Evolutionary conservation across 352 stramenopile species (phyloP).

Genomic region (Phytophthora cryptogea): DNA sequence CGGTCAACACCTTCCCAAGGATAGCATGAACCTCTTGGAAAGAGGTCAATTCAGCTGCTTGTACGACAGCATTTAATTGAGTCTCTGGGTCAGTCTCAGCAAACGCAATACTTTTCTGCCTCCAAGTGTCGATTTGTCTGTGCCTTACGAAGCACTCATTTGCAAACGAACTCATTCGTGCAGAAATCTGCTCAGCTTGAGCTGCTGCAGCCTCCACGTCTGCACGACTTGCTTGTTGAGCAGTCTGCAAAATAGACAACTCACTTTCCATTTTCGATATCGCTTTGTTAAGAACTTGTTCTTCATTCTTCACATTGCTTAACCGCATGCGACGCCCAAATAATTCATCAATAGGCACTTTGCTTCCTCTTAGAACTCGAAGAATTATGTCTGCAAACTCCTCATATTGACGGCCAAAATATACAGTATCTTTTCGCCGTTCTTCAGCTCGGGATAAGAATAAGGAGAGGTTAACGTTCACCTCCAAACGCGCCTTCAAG

Average conservation of each 20-base stretch:
- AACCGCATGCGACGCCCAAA: constrained; percentile 26
- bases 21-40: constrained; percentile 29
- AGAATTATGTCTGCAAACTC: constrained; percentile 26
- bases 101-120: constrained; percentile 32
- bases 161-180: constrained; percentile 41
- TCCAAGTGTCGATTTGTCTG: constrained; percentile 52
- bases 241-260: constrained; percentile 9
- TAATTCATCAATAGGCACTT: constrained; percentile 26
- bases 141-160: constrained; percentile 56
- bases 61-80: constrained; percentile 16
- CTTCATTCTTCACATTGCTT: constrained; percentile 31
- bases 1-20: constrained; percentile 16
- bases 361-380: constrained; percentile 12
- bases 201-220: constrained; percentile 6
- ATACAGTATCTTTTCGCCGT: constrained; percentile 60
- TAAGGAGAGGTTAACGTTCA: constrained; percentile 86
- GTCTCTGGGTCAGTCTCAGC: constrained; percentile 13
- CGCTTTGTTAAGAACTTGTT: constrained; percentile 27
- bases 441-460: constrained; percentile 84
- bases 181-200: constrained; percentile 12
- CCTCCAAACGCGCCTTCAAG: constrained; percentile 74
- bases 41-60: constrained; percentile 20
- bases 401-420: constrained; percentile 50
- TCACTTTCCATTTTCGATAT: constrained; percentile 10
- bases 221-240: constrained; percentile 12